These are phyloP conservation scores for Globisporangium abappressorium DNA, from an alignment of 352 stramenopile genomes.

Conservation along the genomic window DNA sequence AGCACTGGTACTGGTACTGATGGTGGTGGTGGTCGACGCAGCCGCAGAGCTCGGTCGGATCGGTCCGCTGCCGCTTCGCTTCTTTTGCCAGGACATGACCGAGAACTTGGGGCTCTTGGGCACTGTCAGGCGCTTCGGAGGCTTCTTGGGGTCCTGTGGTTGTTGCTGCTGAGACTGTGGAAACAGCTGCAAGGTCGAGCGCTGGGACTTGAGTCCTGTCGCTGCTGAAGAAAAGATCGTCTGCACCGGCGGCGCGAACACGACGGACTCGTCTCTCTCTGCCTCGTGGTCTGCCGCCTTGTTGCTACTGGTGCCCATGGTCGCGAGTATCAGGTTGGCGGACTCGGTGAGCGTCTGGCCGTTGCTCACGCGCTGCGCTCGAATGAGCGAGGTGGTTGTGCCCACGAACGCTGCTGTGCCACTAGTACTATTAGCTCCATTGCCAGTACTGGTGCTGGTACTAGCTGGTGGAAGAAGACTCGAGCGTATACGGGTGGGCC, in stretches of 20 bases:
- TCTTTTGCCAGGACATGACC: slow-evolving; percentile 87
- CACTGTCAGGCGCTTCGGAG: slow-evolving; percentile 57
- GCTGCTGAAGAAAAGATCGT: background rate
- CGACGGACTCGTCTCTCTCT: slow-evolving; percentile 1
- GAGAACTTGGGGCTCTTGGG: slow-evolving; percentile 82
- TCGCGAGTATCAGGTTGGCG: slow-evolving; percentile 42
- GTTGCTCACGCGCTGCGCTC: slow-evolving; percentile 43
- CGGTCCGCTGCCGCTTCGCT: slow-evolving; percentile 15
- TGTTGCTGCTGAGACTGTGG: background rate
- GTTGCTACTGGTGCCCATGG: slow-evolving; percentile 25
- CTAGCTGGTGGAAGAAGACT: slow-evolving; percentile 2
- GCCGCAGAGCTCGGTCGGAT: slow-evolving; percentile 10
- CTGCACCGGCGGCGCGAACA: slow-evolving; percentile 16
- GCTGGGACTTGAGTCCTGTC: slow-evolving; percentile 32
- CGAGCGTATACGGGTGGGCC: slow-evolving; percentile 17
- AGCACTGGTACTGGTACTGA: background rate
- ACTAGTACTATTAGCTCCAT: background rate
- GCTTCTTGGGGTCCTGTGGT: slow-evolving; percentile 13
- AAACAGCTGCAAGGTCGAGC: slow-evolving; percentile 33
- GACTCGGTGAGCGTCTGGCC: slow-evolving; percentile 52
- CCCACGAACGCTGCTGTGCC: slow-evolving; percentile 40
- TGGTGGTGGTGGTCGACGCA: background rate
- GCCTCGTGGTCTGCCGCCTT: background rate
- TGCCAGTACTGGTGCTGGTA: slow-evolving; percentile 1
- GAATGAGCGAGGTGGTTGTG: slow-evolving; percentile 66